phyloP scores from a whole-genome alignment of 139 green algal species.

The Microglena sp. region DNA sequence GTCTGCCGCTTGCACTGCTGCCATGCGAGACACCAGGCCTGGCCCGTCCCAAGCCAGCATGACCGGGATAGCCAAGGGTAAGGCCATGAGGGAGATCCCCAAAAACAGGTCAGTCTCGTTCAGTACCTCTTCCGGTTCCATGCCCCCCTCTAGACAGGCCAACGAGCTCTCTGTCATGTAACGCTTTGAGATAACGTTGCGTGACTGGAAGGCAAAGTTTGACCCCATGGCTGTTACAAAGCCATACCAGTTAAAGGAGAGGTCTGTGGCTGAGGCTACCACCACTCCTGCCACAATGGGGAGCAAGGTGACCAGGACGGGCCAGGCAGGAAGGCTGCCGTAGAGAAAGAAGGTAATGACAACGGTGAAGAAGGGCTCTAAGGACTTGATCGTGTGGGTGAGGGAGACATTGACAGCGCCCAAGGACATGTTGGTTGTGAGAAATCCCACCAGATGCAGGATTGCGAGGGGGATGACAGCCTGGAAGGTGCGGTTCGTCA shows the following conservation, averaged over 20 bases:
- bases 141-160: not conserved
- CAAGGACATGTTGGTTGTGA: conserved; percentile 10
- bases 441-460: conserved; percentile 1
- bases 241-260: conserved; percentile 28
- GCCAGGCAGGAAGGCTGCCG: conserved; percentile 45
- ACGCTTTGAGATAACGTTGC: conserved; percentile 98
- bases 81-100: conserved; percentile 33
- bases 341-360: conserved; percentile 78
- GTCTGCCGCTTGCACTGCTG: not conserved
- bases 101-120: conserved; percentile 1
- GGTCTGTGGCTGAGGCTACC: conserved; percentile 68
- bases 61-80: not conserved
- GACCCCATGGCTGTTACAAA: conserved; percentile 81
- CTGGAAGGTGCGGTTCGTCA: not conserved
- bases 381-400: conserved; percentile 7
- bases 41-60: conserved; percentile 40
- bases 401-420: conserved; percentile 9
- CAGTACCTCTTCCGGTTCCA: not conserved
- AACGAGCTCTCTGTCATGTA: conserved; percentile 57
- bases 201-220: conserved; percentile 87
- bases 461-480: not conserved
- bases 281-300: conserved; percentile 87
- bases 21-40: conserved; percentile 6
- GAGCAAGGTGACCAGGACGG: conserved; percentile 69
- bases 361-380: conserved; percentile 87